Base-by-base conservation (phyloP, 495 filamentous ascomycete genomes). In the Neurospora sp. region DNA sequence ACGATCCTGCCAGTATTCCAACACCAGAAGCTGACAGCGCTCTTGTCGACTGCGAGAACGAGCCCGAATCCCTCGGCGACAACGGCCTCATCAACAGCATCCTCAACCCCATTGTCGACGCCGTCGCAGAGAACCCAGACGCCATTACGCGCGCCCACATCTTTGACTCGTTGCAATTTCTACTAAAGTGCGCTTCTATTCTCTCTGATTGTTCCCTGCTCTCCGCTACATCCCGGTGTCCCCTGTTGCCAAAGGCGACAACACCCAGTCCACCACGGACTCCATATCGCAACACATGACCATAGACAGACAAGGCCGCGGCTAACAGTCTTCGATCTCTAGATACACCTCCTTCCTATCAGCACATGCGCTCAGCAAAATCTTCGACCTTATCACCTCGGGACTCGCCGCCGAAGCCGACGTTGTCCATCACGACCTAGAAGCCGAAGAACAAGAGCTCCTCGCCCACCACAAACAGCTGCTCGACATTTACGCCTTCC, bases 401-500 rank as follows among this genome's bases (percentile, higher is more conserved):
- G 96, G 95, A 18, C 84, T 99, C n/a, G 91, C 94, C n/a, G 86
- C 94, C 39, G 93, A 98, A 83, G 92, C 94, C 70, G 96, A 98
- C 76, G 85, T 90, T 70, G 90, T 94, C 70, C 88, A 95, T 81
- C 86, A 92, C 76, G 95, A 98, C 77, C 86, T 97, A 75, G 95
- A 98, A 78, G 89, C 89, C 46, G 94, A 97, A 80, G 96, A 97
- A 77, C 93, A 96, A 79, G 95, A 97, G 77, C 86, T 90, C 18
- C 85, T 95, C 70, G 87, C 90, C 69, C 91, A 93, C 76, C 94
- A 98, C 84, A 97, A 97, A 79, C 89, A 92, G 74, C 86, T 97
- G 10, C 88, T 99, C 74, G 96, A 99, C 78, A 93, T 97, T 78
- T 97, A 96, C 80, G 96, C 91, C 23, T 99, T 97, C 77, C 86